phyloP scores from a whole-genome alignment of 2,329 filamentous ascomycete genomes.

The Diaporthe batatas region DNA sequence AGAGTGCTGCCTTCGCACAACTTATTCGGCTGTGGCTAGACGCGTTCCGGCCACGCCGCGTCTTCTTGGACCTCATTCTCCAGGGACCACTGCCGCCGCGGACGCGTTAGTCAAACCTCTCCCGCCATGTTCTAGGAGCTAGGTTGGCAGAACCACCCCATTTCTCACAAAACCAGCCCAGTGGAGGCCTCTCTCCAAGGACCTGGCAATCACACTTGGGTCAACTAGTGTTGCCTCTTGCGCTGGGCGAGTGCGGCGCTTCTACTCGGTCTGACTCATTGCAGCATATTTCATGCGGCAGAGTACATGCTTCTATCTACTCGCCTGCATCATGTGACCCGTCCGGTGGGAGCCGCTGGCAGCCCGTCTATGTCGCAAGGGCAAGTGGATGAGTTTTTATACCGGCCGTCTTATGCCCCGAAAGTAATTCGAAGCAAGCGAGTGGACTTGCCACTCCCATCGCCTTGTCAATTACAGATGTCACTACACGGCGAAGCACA shows the following conservation, averaged over 20 bases:
- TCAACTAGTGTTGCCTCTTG: slow-evolving; percentile 37
- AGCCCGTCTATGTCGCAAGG: too few relatives aligned
- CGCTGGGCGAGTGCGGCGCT: not conserved
- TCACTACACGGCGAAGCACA: too few relatives aligned
- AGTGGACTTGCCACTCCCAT: not conserved
- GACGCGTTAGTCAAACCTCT: slow-evolving; percentile 25
- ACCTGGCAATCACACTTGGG: not conserved
- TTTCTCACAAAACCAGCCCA: not conserved
- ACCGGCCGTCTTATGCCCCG: too few relatives aligned
- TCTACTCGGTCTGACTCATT: not conserved
- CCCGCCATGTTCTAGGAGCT: not conserved
- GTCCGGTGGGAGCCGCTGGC: not conserved
- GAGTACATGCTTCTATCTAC: not conserved
- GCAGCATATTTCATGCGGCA: not conserved
- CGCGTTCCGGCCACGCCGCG: too few relatives aligned
- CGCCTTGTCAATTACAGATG: not conserved
- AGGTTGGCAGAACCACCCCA: not conserved
- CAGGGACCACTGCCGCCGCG: not conserved
- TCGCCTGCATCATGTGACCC: not conserved
- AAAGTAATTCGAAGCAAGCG: too few relatives aligned
- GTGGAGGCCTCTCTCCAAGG: not conserved
- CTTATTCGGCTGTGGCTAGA: too few relatives aligned
- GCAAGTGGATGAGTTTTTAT: too few relatives aligned
- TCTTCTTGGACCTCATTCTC: not conserved
- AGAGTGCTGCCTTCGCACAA: too few relatives aligned